Evolutionary conservation across 352 stramenopile species (phyloP).

Genomic region (Peronospora belbahrii): DNA sequence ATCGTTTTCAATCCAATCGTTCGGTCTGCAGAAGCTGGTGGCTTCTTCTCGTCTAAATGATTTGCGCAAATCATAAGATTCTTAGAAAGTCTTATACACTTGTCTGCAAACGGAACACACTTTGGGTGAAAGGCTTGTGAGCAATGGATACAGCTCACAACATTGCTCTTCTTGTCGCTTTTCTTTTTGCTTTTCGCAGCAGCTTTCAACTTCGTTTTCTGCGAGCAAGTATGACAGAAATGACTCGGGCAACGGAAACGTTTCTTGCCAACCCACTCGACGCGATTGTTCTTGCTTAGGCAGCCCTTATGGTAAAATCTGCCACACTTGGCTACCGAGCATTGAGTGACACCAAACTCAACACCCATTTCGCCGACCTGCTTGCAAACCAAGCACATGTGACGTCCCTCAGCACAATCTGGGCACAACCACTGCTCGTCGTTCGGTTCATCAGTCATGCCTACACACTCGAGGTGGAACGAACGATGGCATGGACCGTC

Average conservation of each 20-base stretch:
- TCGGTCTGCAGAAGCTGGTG: constrained; percentile 7
- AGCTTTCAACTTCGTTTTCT: constrained; percentile 9
- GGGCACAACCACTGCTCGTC: constrained; percentile 88
- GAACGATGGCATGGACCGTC: constrained; percentile 89
- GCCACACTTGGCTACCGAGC: constrained; percentile 86
- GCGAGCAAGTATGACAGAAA: constrained; percentile 74
- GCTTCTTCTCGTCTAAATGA: constrained; percentile 54
- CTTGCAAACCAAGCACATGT: constrained; percentile 90
- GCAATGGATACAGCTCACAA: constrained; percentile 87
- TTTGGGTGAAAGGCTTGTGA: constrained; percentile 69
- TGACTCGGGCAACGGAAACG: constrained; percentile 88
- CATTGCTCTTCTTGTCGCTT: constrained; percentile 19
- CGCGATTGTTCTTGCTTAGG: constrained; percentile 57
- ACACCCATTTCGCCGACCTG: constrained; percentile 85
- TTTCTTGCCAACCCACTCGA: constrained; percentile 85
- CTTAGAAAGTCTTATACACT: constrained; percentile 76
- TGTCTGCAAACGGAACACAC: constrained; percentile 66
- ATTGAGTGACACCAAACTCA: constrained; percentile 87
- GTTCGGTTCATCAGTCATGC: constrained; percentile 73
- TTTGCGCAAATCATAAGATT: constrained; percentile 87
- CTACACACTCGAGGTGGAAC: constrained; percentile 90
- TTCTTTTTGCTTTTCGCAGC: constrained; percentile 34
- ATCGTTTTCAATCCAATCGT: not conserved
- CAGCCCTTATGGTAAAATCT: constrained; percentile 91
- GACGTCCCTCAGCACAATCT: constrained; percentile 81